These are phyloP conservation scores for Aquilaria agallochum DNA, from an alignment of 441 rosid genomes.

Conservation along the genomic window DNA sequence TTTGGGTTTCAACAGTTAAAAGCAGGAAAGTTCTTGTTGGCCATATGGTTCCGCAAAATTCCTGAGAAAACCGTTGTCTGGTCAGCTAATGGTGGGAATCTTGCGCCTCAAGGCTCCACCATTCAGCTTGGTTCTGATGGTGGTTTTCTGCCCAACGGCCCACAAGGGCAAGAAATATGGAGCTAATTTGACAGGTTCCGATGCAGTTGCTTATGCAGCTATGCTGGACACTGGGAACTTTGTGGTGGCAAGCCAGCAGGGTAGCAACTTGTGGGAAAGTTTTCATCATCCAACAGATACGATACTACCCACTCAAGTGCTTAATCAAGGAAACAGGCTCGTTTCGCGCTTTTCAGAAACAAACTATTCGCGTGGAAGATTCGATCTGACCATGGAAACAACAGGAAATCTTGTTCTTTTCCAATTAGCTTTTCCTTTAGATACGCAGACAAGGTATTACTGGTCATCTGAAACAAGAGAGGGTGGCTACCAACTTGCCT, in stretches of 20 bases:
- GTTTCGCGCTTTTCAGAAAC: not conserved
- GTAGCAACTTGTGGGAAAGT: slow-evolving; percentile 18
- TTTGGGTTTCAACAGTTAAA: slow-evolving; percentile 23
- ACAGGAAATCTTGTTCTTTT: no score
- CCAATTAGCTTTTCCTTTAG: no score
- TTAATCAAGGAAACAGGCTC: slow-evolving; percentile 14
- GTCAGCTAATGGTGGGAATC: slow-evolving; percentile 17
- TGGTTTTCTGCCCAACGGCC: slow-evolving; percentile 14
- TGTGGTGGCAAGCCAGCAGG: not conserved
- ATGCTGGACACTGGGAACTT: slow-evolving; percentile 23
- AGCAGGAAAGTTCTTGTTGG: slow-evolving; percentile 15
- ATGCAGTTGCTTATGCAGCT: slow-evolving; percentile 9
- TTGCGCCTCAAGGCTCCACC: slow-evolving; percentile 22
- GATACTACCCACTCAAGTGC: slow-evolving; percentile 11
- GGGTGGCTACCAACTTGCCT: slow-evolving; percentile 10
- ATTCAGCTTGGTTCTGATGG: slow-evolving; percentile 16
- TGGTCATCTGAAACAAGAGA: slow-evolving; percentile 5
- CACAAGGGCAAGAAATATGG: not conserved
- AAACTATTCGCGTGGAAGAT: no score
- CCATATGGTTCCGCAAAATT: slow-evolving; percentile 29
- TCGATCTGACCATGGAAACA: no score
- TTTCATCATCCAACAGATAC: slow-evolving; percentile 21
- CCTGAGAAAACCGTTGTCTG: slow-evolving; percentile 30
- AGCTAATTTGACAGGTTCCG: not conserved
- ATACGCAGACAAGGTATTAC: not conserved